Conservation (phyloP, 208 protist genomes). For the Leishmania tarentolae region DNA sequence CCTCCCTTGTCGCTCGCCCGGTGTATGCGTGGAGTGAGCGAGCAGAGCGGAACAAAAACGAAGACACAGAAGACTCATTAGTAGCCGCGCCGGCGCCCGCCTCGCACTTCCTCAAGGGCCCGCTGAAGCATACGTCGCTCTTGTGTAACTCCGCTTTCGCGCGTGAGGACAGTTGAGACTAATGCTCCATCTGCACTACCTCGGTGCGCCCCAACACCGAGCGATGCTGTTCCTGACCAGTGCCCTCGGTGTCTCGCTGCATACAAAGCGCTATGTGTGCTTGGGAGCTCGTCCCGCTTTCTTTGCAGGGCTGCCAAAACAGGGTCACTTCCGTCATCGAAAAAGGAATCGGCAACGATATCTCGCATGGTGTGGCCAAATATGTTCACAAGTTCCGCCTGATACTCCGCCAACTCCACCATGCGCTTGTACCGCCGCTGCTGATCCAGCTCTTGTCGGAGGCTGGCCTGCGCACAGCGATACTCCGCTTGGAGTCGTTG, state of each 20-base stretch:
- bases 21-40: neutral
- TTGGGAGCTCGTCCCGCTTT: slow-evolving; percentile 5
- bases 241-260: neutral
- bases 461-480: slow-evolving; percentile 19
- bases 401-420: slow-evolving; percentile 40
- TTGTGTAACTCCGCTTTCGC: neutral
- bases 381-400: slow-evolving; percentile 63
- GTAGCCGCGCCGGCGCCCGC: slow-evolving; percentile 10
- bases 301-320: slow-evolving; percentile 19
- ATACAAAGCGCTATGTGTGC: neutral
- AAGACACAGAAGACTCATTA: neutral
- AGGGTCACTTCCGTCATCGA: slow-evolving; percentile 36
- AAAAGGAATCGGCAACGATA: slow-evolving; percentile 48
- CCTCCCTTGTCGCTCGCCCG: neutral
- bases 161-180: neutral
- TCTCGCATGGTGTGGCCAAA: slow-evolving; percentile 54
- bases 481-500: slow-evolving; percentile 36
- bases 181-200: neutral
- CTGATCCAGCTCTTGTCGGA: slow-evolving; percentile 45
- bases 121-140: slow-evolving; percentile 27
- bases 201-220: neutral
- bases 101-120: slow-evolving; percentile 29
- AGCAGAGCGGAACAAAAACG: neutral
- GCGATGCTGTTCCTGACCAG: neutral
- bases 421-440: slow-evolving; percentile 48